A percentile compares a stretch with the other conserved stretches of the same genome.
phyloP scores from a whole-genome alignment of 139 green algal genomes.

The Volvox reticuliferus region DNA sequence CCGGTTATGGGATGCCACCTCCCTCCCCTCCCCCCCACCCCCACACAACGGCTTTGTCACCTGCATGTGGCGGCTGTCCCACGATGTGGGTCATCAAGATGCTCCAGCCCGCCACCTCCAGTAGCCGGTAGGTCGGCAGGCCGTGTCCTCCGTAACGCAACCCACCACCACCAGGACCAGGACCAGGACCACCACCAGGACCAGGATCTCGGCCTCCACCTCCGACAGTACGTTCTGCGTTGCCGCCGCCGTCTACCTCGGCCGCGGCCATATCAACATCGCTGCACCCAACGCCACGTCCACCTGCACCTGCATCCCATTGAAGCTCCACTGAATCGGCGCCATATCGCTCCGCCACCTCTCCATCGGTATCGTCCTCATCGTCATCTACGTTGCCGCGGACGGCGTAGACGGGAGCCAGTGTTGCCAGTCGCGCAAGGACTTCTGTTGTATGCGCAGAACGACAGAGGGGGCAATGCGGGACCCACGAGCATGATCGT shows the following conservation, averaged over 20 bases:
- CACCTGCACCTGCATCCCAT: neutral
- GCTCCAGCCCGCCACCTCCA: conserved; percentile 46
- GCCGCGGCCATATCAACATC: neutral
- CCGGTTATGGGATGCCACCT: too few species aligned
- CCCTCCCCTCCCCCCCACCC: too few species aligned
- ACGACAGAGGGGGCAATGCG: too few species aligned
- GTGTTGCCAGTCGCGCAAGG: neutral
- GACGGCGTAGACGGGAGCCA: conserved; percentile 23
- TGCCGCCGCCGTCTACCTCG: neutral
- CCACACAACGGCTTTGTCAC: too few species aligned
- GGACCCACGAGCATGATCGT: too few species aligned
- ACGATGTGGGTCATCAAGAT: conserved; percentile 56
- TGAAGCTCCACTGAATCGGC: neutral
- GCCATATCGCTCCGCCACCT: too few species aligned
- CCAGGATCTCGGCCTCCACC: neutral
- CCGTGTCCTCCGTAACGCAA: neutral
- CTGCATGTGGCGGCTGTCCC: conserved; percentile 46
- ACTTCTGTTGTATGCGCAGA: too few species aligned
- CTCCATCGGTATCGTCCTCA: neutral
- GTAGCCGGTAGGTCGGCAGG: conserved; percentile 10
- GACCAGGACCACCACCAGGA: too few species aligned
- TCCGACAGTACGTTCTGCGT: neutral
- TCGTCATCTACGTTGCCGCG: conserved; percentile 58
- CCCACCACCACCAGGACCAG: too few species aligned
- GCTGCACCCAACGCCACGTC: neutral